phyloP scores from a whole-genome alignment of 306 rosid species.

The Neltuma alba region DNA sequence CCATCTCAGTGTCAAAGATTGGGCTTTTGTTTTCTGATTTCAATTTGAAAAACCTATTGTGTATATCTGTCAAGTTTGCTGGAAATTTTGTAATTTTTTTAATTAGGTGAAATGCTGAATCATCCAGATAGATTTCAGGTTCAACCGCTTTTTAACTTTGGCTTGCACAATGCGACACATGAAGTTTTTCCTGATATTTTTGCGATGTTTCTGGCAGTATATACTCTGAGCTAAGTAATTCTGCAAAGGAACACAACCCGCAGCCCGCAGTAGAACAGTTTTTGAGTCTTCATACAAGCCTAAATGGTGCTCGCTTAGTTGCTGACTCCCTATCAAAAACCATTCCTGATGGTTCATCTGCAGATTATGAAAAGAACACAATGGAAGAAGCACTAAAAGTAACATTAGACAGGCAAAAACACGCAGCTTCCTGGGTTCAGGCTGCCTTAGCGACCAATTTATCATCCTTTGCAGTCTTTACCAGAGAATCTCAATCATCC shows the following conservation, averaged over 20 bases:
- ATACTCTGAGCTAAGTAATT: slow-evolving; percentile 68
- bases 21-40: background rate
- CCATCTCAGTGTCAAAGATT: background rate
- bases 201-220: slow-evolving; percentile 53
- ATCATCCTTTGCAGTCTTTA: slow-evolving; percentile 70
- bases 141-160: background rate
- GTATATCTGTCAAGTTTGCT: slow-evolving; percentile 9
- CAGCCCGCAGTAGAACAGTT: slow-evolving; percentile 85
- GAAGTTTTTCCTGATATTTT: slow-evolving; percentile 33
- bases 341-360: slow-evolving; percentile 50
- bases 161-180: slow-evolving; percentile 11
- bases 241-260: slow-evolving; percentile 81
- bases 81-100: slow-evolving; percentile 15
- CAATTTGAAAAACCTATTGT: slow-evolving; percentile 5
- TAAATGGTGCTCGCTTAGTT: slow-evolving; percentile 54
- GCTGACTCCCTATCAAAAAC: slow-evolving; percentile 71
- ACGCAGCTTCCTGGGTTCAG: slow-evolving; percentile 85
- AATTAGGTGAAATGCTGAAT: slow-evolving; percentile 11
- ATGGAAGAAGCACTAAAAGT: slow-evolving; percentile 71
- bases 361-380: slow-evolving; percentile 56
- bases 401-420: slow-evolving; percentile 61
- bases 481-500: slow-evolving; percentile 53
- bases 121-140: background rate
- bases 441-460: slow-evolving; percentile 80
- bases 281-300: slow-evolving; percentile 66